A percentile compares a stretch with the other conserved stretches of the same genome.
Conservation (phyloP, 768 basidiomycete species). For the Pisolithus tinctorius region DNA sequence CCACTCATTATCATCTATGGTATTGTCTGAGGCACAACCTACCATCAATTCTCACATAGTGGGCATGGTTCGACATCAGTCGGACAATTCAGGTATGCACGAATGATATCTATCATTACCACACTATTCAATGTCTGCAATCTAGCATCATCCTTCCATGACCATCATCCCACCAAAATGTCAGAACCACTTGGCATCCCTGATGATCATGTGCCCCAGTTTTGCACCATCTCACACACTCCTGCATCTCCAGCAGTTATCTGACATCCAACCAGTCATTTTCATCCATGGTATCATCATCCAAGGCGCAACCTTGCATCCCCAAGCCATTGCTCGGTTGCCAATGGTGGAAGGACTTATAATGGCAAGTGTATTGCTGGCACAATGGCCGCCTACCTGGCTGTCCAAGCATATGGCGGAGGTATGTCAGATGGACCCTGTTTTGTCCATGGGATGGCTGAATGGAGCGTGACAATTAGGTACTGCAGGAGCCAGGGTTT, state of each 20-base stretch:
- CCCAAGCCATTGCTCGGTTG: constrained; percentile 70
- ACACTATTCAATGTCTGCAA: no score
- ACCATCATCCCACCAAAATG: neutral
- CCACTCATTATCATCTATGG: neutral
- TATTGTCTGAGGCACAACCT: constrained; percentile 24
- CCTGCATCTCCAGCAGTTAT: no score
- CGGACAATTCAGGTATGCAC: no score
- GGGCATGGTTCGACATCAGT: no score
- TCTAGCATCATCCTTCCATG: no score
- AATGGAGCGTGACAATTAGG: constrained; percentile 19
- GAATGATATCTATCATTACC: no score
- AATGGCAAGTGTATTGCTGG: constrained; percentile 70
- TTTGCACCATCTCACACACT: no score
- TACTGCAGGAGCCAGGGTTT: constrained; percentile 39
- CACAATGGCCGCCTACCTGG: constrained; percentile 78
- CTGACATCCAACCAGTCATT: no score
- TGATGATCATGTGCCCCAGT: no score
- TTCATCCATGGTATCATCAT: no score
- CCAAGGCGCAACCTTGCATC: constrained; percentile 37
- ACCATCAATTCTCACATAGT: no score
- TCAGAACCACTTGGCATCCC: neutral
- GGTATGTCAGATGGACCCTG: constrained; percentile 31
- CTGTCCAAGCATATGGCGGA: constrained; percentile 79
- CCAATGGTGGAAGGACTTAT: constrained; percentile 69
- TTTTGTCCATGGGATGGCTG: neutral